Evolutionary conservation across 108 stramenopile genomes (phyloP).

Genomic region (Pseudonitzschia pungens): DNA sequence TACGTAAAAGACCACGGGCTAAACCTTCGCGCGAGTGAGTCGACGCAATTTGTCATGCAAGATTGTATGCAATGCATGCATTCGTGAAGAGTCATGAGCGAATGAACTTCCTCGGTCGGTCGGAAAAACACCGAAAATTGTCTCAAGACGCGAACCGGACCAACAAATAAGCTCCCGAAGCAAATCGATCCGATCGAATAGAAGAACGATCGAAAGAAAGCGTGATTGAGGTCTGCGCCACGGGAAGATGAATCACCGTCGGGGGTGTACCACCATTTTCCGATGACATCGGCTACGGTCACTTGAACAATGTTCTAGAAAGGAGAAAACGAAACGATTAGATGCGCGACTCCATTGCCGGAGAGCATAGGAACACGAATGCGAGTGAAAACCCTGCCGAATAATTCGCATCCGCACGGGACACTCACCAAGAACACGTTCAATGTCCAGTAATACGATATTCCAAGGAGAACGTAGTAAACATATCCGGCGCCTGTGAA

Average conservation of each 20-base stretch:
- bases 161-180: conserved; percentile 87
- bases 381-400: not conserved
- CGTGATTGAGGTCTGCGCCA: conserved; percentile 34
- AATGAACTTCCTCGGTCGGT: conserved; percentile 55
- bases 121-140: conserved; percentile 70
- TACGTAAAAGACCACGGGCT: conserved; percentile 87
- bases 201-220: conserved; percentile 55
- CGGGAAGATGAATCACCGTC: conserved; percentile 26
- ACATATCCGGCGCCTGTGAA: conserved; percentile 8
- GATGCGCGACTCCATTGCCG: not conserved
- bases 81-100: conserved; percentile 75
- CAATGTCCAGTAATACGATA: conserved; percentile 87
- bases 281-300: conserved; percentile 82
- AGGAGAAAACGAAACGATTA: not conserved
- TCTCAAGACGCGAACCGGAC: conserved; percentile 69
- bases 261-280: conserved; percentile 85
- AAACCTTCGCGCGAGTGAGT: conserved; percentile 62
- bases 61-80: conserved; percentile 65
- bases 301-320: conserved; percentile 86
- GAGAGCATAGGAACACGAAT: not conserved
- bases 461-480: conserved; percentile 44
- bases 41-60: conserved; percentile 62
- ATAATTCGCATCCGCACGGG: not conserved
- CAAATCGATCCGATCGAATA: conserved; percentile 87
- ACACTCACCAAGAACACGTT: conserved; percentile 74